Evolutionary conservation across 2,329 filamentous ascomycete species (phyloP).

Genomic region (Ophiocordyceps unilateralis): DNA sequence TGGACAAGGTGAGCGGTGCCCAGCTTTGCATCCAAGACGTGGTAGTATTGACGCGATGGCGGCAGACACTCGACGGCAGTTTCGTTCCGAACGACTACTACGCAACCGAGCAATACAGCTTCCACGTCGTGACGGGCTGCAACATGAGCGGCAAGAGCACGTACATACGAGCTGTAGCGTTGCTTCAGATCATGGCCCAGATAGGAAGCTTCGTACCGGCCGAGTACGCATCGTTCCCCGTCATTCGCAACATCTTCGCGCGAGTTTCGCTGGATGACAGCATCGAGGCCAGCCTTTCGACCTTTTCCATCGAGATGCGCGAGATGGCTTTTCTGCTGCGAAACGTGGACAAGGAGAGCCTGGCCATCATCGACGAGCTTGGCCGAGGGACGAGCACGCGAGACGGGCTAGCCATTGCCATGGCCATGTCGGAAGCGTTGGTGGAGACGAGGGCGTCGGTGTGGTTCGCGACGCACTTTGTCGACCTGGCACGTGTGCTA

Average conservation of each 20-base stretch:
- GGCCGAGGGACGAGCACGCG: constrained; percentile 78
- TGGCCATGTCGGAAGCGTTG: constrained; percentile 78
- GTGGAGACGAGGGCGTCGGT: constrained; percentile 63
- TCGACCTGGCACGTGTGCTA: constrained; percentile 62
- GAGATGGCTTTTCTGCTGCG: constrained; percentile 85
- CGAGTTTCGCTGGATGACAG: constrained; percentile 74
- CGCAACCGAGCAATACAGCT: constrained; percentile 60
- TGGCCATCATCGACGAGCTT: constrained; percentile 81
- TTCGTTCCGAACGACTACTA: constrained; percentile 88
- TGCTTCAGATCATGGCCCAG: constrained; percentile 86
- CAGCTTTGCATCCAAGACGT: background rate
- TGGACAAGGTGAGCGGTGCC: constrained; percentile 38
- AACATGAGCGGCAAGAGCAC: constrained; percentile 99
- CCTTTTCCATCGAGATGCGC: constrained; percentile 87
- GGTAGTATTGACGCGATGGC: constrained; percentile 1
- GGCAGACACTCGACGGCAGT: constrained; percentile 40
- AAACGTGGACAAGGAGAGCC: constrained; percentile 60
- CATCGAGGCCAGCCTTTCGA: constrained; percentile 81
- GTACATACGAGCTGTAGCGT: constrained; percentile 71
- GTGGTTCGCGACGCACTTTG: constrained; percentile 91
- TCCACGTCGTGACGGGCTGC: constrained; percentile 87
- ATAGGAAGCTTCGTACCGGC: constrained; percentile 84
- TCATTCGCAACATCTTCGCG: constrained; percentile 73
- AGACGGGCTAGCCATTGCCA: constrained; percentile 76
- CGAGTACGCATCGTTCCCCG: constrained; percentile 62